Base-by-base conservation (phyloP, 306 rosid genomes). In the Leucaena leucocephala region DNA sequence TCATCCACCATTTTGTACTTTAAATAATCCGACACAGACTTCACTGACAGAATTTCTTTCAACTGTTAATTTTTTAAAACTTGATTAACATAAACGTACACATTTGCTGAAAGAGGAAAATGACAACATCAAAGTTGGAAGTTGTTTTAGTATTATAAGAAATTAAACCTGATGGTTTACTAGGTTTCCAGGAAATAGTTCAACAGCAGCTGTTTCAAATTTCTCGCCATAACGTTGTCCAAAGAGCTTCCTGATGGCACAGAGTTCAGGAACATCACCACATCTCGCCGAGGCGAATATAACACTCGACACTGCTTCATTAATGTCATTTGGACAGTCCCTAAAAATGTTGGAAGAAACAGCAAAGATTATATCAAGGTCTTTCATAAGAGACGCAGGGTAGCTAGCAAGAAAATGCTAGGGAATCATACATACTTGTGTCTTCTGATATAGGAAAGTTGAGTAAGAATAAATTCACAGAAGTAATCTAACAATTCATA, bases 281-380 rank as follows among this genome's bases (percentile, higher is more conserved):
- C 91, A 89, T 85, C 98, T 85, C 15, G 97, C 93, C n/a, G 97
- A 92, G 62, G 98, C 97, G 86, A 65, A 94, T 72, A 92, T 87
- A 61, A 94, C 93, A 81, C 88, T 89, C 13, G 98, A 92, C 80
- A 89, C 82, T 21, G 98, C 97, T 87, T 89, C 97, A 13, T 88
- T 94, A 4, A 94, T 79, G 52, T 92, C 97, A 82, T 88, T 79
- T 27, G 98, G 97, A 73, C 89, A 82, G 27, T 84, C 87, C 90
- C 90, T 87, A 43, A 27, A 27, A 27, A 11, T 16, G 39, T 36
- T 45, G 49, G 35, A 27, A 27, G 27, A 16, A 48, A 52, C 0
- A 50, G 55, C 6, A 77, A 72, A 13, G 33, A 68, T 72, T 62
- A 48, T 43, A 68, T 43, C 72, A 65, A 65, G 38, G 71, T 42